Evolutionary conservation across 208 protist genomes (phyloP).

Genomic region (Crithidia fasciculata): DNA sequence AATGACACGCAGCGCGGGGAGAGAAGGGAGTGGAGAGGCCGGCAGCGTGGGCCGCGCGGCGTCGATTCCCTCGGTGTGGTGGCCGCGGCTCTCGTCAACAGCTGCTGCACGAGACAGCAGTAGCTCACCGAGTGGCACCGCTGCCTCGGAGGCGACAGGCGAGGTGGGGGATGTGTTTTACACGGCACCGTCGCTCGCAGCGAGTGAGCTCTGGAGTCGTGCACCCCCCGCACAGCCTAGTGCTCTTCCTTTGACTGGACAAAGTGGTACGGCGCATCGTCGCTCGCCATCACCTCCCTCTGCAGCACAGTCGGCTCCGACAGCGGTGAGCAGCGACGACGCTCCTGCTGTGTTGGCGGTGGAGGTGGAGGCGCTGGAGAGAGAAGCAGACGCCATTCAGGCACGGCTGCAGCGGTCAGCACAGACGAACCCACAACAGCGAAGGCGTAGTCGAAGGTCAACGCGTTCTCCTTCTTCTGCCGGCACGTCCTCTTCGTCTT

Average conservation of each 20-base stretch:
- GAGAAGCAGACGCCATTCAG: not conserved
- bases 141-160: no score
- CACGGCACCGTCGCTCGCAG: no score
- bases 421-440: not conserved
- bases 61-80: conserved; percentile 14
- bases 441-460: not conserved
- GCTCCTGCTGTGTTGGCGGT: not conserved
- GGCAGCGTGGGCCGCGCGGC: conserved; percentile 12
- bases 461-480: not conserved
- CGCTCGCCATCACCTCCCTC: no score
- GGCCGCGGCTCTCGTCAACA: conserved; percentile 14
- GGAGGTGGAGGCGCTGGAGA: conserved; percentile 14
- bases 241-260: no score
- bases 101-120: not conserved
- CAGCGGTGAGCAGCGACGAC: not conserved
- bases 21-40: not conserved
- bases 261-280: no score
- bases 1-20: no score
- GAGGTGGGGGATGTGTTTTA: no score
- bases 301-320: no score
- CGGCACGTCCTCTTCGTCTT: not conserved
- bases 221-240: no score
- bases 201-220: no score
- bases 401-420: conserved; percentile 4
- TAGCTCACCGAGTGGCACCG: no score